Evolutionary conservation across 257 asterid genomes (phyloP).

Genomic region (Jacaranda mimosifolia): DNA sequence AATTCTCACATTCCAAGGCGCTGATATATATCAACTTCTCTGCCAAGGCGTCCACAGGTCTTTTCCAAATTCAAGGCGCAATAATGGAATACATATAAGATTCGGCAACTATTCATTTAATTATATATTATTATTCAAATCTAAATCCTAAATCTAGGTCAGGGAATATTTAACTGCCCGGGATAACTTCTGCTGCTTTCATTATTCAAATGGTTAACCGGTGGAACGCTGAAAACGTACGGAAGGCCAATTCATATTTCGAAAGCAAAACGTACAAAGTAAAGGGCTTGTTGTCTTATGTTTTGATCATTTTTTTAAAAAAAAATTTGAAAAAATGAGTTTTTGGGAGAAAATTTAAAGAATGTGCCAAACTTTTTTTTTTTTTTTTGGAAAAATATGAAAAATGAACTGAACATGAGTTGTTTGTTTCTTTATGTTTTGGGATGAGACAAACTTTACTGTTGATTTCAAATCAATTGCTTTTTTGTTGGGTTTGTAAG

Average conservation of each 20-base stretch:
- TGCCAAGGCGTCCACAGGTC: neutral
- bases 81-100: neutral
- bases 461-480: no score
- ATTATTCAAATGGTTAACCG: neutral
- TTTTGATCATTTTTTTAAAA: no score
- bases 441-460: no score
- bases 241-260: constrained; percentile 15
- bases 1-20: constrained; percentile 1
- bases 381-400: no score
- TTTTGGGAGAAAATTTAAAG: no score
- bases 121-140: neutral
- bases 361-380: no score
- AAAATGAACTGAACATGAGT: no score
- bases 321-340: no score
- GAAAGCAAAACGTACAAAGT: neutral
- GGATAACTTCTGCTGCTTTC: constrained; percentile 14
- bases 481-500: no score
- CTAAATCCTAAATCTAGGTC: constrained; percentile 19
- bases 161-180: constrained; percentile 9
- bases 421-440: no score
- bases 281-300: no score
- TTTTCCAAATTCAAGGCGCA: neutral
- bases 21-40: neutral
- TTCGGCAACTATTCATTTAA: neutral
- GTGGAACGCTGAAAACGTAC: constrained; percentile 20